Base-by-base conservation (phyloP, 768 basidiomycete species). In the Serpula lacrymans region DNA sequence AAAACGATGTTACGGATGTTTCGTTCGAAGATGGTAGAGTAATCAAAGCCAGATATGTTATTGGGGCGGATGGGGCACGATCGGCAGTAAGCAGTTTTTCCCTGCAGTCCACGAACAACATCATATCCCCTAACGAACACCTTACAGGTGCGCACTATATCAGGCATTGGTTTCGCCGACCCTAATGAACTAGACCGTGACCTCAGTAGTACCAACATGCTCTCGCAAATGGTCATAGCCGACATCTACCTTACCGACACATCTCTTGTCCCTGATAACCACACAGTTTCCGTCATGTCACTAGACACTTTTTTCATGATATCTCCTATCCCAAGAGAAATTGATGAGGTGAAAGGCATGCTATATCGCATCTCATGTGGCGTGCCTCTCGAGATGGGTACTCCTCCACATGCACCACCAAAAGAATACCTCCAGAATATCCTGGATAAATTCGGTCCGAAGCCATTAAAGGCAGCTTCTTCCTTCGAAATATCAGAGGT, bases 61-160 rank as follows among this genome's bases (percentile, higher is more conserved):
- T 78, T 23, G 76, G 71, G 17, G 74, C 76, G 5, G 77, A 80
- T 49, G 76, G 77, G 3, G 57, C 72, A 3, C 64, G 53, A 42
- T 78, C 75, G 1, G 48, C 52, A 24, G 77, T 76, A 48, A 35
- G 64, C 51, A 46, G 35, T 5, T 17, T 21, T n/a, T 12, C 14
- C 34, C 44, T 12, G 38, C 6, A 5, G 23, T 12, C 11, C 14
- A 13, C 24, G 18, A 30, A 28, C 21, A 12, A 21, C n/a, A 10
- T 18, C 16, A 26, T 23, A 11, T 21, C 8, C 11, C 17, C 41
- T 37, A 21, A 24, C 13, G 14, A 7, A 10, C 34, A 25, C 31
- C 27, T 33, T 30, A 23, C 36, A 78, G 76, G 51, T 77, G 18
- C 74, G 76, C 32, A 50, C 60, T 14, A 42, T 62, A 29, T 55